Conservation (phyloP, 106 monocot genomes). For the Iris macrosiphon region DNA sequence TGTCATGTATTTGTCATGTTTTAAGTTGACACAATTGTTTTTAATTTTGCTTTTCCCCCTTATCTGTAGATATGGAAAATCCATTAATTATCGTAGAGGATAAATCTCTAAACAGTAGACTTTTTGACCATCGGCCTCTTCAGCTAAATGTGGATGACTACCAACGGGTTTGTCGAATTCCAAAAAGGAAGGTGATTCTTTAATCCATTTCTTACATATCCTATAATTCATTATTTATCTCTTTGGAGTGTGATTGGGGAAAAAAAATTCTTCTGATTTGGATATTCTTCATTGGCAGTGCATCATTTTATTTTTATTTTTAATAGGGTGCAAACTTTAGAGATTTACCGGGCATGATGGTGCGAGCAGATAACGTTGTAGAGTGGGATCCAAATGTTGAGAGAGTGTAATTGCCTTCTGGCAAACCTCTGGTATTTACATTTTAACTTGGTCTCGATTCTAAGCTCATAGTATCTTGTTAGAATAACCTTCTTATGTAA, state of each 20-base stretch:
- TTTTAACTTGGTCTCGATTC: no score
- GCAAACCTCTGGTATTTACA: constrained; percentile 15
- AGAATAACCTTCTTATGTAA: background rate
- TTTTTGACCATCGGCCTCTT: constrained; percentile 11
- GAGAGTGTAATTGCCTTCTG: constrained; percentile 3
- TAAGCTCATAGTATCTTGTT: no score
- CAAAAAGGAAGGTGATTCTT: constrained; percentile 1
- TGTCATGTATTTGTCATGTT: no score
- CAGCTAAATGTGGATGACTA: constrained; percentile 12
- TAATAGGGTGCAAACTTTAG: constrained; percentile 10
- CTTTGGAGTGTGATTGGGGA: no score
- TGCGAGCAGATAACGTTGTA: constrained; percentile 5
- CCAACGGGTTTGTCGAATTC: constrained; percentile 1
- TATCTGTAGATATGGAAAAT: no score
- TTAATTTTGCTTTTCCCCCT: no score
- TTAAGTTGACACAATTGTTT: no score
- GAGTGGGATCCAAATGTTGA: constrained; percentile 8
- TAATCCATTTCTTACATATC: background rate
- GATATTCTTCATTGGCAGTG: no score
- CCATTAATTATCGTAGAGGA: no score
- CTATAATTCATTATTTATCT: background rate
- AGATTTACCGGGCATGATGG: constrained; percentile 6
- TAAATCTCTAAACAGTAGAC: background rate
- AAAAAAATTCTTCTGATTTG: no score
- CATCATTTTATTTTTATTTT: no score